These are phyloP conservation scores for Candolleomyces aberdarensis DNA, from an alignment of 768 basidiomycete genomes.

Conservation along the genomic window DNA sequence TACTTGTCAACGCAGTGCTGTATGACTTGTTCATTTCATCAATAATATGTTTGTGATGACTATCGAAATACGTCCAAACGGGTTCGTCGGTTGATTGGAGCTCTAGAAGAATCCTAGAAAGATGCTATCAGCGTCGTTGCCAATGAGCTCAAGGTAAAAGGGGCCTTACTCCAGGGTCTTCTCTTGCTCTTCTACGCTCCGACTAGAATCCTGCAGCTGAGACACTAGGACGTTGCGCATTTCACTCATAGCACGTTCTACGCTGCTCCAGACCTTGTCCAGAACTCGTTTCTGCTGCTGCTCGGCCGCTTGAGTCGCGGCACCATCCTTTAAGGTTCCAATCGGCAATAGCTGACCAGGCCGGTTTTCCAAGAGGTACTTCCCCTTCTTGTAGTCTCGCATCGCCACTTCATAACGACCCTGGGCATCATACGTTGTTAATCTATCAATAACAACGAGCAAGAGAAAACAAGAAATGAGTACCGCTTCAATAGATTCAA, in stretches of 20 bases:
- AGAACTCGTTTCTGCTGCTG: slow-evolving; percentile 89
- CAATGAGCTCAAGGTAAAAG: neutral
- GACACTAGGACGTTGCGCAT: slow-evolving; percentile 76
- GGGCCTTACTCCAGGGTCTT: slow-evolving; percentile 86
- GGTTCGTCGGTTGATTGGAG: slow-evolving; percentile 86
- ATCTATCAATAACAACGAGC: neutral
- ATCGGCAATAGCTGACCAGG: slow-evolving; percentile 80
- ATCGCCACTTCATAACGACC: slow-evolving; percentile 92
- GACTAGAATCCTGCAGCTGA: slow-evolving; percentile 77
- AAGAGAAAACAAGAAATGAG: slow-evolving; percentile 22
- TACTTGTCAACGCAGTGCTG: slow-evolving; percentile 43
- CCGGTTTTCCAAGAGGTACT: slow-evolving; percentile 84
- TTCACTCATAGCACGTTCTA: slow-evolving; percentile 92
- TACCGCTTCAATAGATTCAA: slow-evolving; percentile 88
- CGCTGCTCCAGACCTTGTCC: slow-evolving; percentile 93
- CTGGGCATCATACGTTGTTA: slow-evolving; percentile 35
- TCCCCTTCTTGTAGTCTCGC: slow-evolving; percentile 96
- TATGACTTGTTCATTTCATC: slow-evolving; percentile 69
- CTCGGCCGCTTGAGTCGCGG: slow-evolving; percentile 44
- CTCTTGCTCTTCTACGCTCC: slow-evolving; percentile 91
- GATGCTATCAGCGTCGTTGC: neutral
- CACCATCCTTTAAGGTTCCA: slow-evolving; percentile 57
- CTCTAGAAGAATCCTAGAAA: slow-evolving; percentile 77
- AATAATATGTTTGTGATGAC: slow-evolving; percentile 85
- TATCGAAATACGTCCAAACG: slow-evolving; percentile 94